These are phyloP conservation scores for Apiotrichum veenhuisii DNA, from an alignment of 1,284 basidiomycete species.

Conservation along the genomic window DNA sequence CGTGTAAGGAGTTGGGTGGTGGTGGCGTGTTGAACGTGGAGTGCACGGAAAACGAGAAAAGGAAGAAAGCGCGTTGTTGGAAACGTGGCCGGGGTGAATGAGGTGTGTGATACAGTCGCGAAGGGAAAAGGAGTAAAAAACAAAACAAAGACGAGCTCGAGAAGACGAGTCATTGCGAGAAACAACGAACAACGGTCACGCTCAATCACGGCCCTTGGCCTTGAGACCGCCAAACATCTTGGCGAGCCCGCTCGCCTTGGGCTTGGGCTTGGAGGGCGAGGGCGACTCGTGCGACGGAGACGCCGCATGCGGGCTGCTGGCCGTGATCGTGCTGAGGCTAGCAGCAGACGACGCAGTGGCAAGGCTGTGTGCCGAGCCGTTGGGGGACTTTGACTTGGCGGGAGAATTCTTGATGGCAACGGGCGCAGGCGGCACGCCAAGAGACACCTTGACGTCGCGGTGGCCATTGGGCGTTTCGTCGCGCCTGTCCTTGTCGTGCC, in stretches of 20 bases:
- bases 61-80: neutral
- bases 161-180: neutral
- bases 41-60: neutral
- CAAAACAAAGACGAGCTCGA: neutral
- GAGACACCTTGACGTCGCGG: neutral
- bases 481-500: neutral
- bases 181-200: neutral
- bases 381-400: neutral
- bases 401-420: neutral
- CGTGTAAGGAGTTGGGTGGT: neutral
- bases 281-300: neutral
- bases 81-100: too few species aligned
- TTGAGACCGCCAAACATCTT: conserved; percentile 49
- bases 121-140: neutral
- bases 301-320: neutral
- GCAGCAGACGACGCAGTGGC: neutral
- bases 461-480: neutral
- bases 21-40: too few species aligned
- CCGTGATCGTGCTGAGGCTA: neutral
- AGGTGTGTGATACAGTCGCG: neutral
- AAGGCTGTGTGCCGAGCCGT: neutral
- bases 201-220: conserved; percentile 38
- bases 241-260: conserved; percentile 43
- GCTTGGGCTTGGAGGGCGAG: conserved; percentile 42
- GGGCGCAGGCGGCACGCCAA: neutral